Conservation (phyloP, 306 rosid genomes). For the Quercus robur region DNA sequence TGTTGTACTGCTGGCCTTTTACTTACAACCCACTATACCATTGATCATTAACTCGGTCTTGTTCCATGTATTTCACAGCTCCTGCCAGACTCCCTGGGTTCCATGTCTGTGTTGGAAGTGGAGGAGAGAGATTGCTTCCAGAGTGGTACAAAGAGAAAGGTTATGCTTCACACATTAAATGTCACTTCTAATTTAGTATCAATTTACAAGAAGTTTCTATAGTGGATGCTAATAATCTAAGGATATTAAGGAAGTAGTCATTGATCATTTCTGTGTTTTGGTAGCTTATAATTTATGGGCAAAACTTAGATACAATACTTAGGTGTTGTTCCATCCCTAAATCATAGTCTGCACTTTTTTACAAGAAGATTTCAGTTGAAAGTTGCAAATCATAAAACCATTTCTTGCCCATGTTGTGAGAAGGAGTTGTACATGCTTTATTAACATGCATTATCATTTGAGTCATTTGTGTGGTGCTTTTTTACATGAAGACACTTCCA, state of each 20-base stretch:
- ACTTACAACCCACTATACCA: neutral
- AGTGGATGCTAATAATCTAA: neutral
- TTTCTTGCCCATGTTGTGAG: too few relatives aligned
- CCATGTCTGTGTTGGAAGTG: constrained; percentile 89
- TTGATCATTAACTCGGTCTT: constrained; percentile 11
- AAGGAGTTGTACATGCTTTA: too few relatives aligned
- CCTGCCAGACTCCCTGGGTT: constrained; percentile 99
- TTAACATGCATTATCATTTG: too few relatives aligned
- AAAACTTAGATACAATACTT: too few relatives aligned
- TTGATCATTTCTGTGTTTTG: neutral
- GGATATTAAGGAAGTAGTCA: neutral
- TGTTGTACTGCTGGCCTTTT: constrained; percentile 1
- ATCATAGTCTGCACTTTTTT: too few relatives aligned
- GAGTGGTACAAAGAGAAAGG: constrained; percentile 93
- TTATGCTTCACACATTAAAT: constrained; percentile 21
- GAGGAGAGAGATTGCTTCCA: constrained; percentile 87
- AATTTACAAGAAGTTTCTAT: constrained; percentile 6
- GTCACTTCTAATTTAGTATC: neutral
- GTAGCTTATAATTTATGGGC: neutral
- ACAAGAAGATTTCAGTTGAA: too few relatives aligned
- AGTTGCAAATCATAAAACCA: too few relatives aligned
- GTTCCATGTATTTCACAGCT: constrained; percentile 50
- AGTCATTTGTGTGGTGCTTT: too few relatives aligned
- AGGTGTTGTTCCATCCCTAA: too few relatives aligned
- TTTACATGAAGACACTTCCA: too few relatives aligned